Conservation (phyloP, 225 moss, liverwort and hornwort species). For the Thuidium tamariscinum region DNA sequence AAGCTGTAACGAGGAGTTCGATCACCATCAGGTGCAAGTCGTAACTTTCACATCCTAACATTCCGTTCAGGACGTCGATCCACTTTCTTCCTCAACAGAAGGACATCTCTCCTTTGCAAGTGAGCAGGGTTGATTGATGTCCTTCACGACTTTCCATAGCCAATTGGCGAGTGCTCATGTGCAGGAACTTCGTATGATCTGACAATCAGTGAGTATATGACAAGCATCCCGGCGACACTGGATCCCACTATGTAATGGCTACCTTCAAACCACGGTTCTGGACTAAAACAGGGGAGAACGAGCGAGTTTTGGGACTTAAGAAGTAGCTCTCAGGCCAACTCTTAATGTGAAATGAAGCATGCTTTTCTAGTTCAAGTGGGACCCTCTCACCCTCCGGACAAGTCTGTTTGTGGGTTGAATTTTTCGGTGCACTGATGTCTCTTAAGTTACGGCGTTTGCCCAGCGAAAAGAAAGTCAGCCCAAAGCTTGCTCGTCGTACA, state of each 20-base stretch:
- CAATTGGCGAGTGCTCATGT: neutral
- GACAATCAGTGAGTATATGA: neutral
- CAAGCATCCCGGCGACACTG: neutral
- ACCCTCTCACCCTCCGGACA: neutral
- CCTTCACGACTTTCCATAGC: neutral
- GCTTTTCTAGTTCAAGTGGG: neutral
- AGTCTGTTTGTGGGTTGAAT: neutral
- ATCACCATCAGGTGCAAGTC: neutral
- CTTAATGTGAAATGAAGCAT: neutral
- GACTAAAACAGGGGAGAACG: no score
- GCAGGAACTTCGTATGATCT: neutral
- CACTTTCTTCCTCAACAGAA: no score
- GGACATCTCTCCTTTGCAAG: neutral
- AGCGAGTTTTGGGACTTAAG: neutral
- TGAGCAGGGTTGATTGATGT: neutral
- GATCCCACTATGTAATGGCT: neutral
- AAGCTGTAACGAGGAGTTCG: neutral
- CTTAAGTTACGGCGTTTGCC: neutral
- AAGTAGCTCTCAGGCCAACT: neutral
- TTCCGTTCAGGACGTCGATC: neutral
- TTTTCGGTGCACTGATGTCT: neutral
- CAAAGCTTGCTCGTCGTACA: neutral
- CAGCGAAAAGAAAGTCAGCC: neutral
- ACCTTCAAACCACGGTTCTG: neutral
- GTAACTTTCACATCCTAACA: neutral